phyloP scores from a whole-genome alignment of 805 yeast genomes.

The Yarrowia yakushimensis region DNA sequence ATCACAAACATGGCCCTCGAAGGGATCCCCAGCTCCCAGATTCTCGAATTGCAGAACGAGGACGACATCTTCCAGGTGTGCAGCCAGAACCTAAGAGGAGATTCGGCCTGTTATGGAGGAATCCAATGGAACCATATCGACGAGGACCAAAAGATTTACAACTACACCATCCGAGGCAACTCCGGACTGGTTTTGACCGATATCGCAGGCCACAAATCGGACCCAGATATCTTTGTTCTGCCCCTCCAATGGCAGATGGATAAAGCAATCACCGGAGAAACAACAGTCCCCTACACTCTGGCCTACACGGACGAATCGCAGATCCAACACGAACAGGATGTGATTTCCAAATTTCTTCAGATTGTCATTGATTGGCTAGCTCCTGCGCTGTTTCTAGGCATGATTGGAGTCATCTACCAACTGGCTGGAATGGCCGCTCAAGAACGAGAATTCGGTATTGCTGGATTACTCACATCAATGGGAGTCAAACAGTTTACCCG shows the following conservation, averaged over 20 bases:
- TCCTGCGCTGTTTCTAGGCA: conserved; percentile 38
- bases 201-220: conserved; percentile 33
- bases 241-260: conserved; percentile 41
- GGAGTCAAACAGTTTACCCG: conserved; percentile 35
- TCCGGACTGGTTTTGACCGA: conserved; percentile 35
- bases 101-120: conserved; percentile 38
- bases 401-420: conserved; percentile 41
- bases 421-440: conserved; percentile 38
- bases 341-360: conserved; percentile 35
- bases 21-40: conserved; percentile 35
- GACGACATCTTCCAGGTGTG: conserved; percentile 34
- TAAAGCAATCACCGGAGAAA: conserved; percentile 34
- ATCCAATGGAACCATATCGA: conserved; percentile 38
- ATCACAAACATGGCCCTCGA: conserved; percentile 35
- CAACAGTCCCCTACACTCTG: conserved; percentile 34
- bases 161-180: conserved; percentile 40
- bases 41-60: conserved; percentile 31
- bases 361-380: conserved; percentile 35
- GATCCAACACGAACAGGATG: conserved; percentile 32
- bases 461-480: conserved; percentile 37
- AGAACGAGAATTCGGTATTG: conserved; percentile 38
- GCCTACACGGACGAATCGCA: conserved; percentile 37
- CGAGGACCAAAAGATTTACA: conserved; percentile 31
- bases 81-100: conserved; percentile 37
- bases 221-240: conserved; percentile 35